Percentiles rank a stretch among this genome's conserved stretches.
Conservation (phyloP, 148 eudicot species). For the Silene conica region DNA sequence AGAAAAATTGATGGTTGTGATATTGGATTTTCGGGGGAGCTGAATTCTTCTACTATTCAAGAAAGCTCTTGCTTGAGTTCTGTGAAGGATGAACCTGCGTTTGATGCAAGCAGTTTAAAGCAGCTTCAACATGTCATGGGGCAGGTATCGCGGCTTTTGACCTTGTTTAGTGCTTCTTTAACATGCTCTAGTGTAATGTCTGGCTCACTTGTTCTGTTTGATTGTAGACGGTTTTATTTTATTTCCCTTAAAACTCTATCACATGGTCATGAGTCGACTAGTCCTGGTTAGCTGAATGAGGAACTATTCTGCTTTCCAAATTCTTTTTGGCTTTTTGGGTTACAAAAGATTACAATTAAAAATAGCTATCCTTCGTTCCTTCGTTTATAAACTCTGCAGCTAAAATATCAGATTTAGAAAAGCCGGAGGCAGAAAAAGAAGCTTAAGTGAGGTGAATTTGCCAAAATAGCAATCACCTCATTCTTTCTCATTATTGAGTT, state of each 20-base stretch:
- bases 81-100: constrained; percentile 57
- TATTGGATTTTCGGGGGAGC: constrained; percentile 38
- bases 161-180: background rate
- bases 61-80: constrained; percentile 59
- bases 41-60: constrained; percentile 46
- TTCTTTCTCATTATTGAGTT: background rate
- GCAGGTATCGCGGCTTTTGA: constrained; percentile 44
- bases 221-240: background rate
- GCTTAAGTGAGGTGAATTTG: background rate
- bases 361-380: background rate
- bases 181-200: background rate
- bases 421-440: background rate
- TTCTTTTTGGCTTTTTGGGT: background rate
- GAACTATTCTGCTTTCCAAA: background rate
- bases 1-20: constrained; percentile 39
- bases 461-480: background rate
- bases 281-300: background rate
- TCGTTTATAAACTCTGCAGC: background rate
- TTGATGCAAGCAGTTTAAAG: constrained; percentile 72
- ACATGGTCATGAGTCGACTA: background rate
- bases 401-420: background rate
- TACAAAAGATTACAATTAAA: background rate
- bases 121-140: constrained; percentile 88
- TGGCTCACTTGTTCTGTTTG: background rate
- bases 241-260: background rate